Evolutionary conservation across 805 yeast species (phyloP).

Genomic region (Wickerhamomyces bisporus): DNA sequence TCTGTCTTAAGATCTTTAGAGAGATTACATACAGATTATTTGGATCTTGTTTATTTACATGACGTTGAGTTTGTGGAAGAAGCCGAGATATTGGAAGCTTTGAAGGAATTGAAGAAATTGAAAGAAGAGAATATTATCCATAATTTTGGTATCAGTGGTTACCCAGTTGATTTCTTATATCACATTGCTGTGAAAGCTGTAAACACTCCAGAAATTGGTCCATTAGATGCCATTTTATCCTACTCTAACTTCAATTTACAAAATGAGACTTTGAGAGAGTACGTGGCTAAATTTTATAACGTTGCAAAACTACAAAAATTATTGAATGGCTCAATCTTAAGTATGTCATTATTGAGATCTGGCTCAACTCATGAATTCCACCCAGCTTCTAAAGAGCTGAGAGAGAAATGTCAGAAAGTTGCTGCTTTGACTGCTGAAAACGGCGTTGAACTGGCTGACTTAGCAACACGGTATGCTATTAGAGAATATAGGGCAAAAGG

Average conservation of each 20-base stretch:
- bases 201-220: slow-evolving; percentile 41
- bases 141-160: slow-evolving; percentile 79
- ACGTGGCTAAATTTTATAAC: slow-evolving; percentile 40
- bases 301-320: slow-evolving; percentile 54
- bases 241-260: slow-evolving; percentile 83
- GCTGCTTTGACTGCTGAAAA: slow-evolving; percentile 36
- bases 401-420: slow-evolving; percentile 31
- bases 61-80: slow-evolving; percentile 78
- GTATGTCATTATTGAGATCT: slow-evolving; percentile 79
- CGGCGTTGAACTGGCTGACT: slow-evolving; percentile 67
- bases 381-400: slow-evolving; percentile 64
- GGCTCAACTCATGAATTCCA: slow-evolving; percentile 70
- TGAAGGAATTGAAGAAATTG: slow-evolving; percentile 51
- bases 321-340: slow-evolving; percentile 79
- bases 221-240: slow-evolving; percentile 70
- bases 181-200: slow-evolving; percentile 39
- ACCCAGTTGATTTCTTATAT: slow-evolving; percentile 69
- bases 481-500: slow-evolving; percentile 38
- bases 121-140: slow-evolving; percentile 59
- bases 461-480: slow-evolving; percentile 75
- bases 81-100: slow-evolving; percentile 53
- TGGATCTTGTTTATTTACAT: slow-evolving; percentile 83
- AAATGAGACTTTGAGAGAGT: slow-evolving; percentile 49
- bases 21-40: slow-evolving; percentile 59
- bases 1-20: slow-evolving; percentile 65